A percentile compares a stretch with the other conserved stretches of the same genome.
Conservation (phyloP, 306 rosid genomes). For the Prunus padus region DNA sequence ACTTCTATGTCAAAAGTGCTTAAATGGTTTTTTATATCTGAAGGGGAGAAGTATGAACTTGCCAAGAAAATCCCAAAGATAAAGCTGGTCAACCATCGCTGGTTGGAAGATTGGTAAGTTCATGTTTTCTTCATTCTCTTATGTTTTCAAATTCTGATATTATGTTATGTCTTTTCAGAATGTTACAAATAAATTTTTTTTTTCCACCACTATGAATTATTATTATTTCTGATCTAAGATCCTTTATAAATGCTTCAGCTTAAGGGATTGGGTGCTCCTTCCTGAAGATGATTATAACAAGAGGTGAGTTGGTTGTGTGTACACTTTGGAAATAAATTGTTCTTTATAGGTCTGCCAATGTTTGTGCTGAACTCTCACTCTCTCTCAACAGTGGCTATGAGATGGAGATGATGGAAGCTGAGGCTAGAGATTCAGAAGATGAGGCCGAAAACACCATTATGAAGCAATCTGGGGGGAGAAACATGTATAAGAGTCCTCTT, state of each 20-base stretch:
- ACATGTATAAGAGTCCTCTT: conserved; percentile 40
- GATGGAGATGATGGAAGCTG: conserved; percentile 63
- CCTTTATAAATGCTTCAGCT: conserved; percentile 49
- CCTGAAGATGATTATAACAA: conserved; percentile 66
- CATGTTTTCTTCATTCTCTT: conserved; percentile 1
- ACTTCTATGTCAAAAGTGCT: background rate
- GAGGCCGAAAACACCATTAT: conserved; percentile 49
- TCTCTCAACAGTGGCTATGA: conserved; percentile 73
- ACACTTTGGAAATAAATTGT: background rate
- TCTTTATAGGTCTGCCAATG: background rate
- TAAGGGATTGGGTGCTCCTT: conserved; percentile 74
- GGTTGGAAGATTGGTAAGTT: conserved; percentile 89
- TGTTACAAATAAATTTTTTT: too few species aligned
- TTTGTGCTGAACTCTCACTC: conserved; percentile 24
- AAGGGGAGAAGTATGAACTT: conserved; percentile 93
- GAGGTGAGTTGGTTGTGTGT: conserved; percentile 48
- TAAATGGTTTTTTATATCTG: background rate
- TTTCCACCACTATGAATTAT: conserved; percentile 16
- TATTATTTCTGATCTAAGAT: conserved; percentile 3
- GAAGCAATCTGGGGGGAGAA: conserved; percentile 39
- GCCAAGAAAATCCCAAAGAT: conserved; percentile 64
- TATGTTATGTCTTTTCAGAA: background rate
- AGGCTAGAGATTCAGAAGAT: conserved; percentile 95
- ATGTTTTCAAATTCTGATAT: conserved; percentile 5
- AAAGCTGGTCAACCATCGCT: conserved; percentile 84